Percentiles rank a stretch among this genome's conserved stretches.
phyloP scores from a whole-genome alignment of 768 basidiomycete genomes.

The Termitomyces sp. region DNA sequence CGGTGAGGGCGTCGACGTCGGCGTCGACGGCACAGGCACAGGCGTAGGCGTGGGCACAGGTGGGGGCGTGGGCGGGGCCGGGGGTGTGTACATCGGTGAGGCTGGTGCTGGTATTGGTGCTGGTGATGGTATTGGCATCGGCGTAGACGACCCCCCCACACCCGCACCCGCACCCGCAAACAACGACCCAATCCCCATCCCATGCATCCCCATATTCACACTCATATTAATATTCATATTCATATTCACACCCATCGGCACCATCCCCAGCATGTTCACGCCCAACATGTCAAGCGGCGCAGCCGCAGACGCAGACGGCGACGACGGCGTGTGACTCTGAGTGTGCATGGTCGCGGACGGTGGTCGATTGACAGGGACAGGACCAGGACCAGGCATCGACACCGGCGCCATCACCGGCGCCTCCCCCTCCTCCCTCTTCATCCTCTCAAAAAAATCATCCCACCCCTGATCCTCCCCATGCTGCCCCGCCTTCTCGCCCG shows the following conservation, averaged over 20 bases:
- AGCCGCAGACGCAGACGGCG: not conserved
- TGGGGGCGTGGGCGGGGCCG: not conserved
- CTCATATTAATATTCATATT: slow-evolving; percentile 12
- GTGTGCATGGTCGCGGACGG: too few relatives aligned
- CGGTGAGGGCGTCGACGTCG: not conserved
- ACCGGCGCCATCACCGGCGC: not conserved
- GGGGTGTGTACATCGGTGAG: not conserved
- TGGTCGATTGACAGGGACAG: not conserved
- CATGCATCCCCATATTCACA: not conserved
- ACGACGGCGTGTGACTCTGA: not conserved
- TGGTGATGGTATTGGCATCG: too few relatives aligned
- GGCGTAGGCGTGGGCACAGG: too few relatives aligned
- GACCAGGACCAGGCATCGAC: not conserved
- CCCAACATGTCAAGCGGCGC: not conserved
- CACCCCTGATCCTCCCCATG: slow-evolving; percentile 8
- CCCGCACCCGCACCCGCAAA: not conserved
- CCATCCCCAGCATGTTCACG: not conserved
- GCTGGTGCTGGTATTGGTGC: too few relatives aligned
- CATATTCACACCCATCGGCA: slow-evolving; percentile 1
- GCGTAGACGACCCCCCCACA: not conserved
- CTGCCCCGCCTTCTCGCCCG: not conserved
- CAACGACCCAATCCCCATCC: not conserved
- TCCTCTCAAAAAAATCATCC: slow-evolving; percentile 17
- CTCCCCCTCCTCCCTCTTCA: slow-evolving; percentile 10
- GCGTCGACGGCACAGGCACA: not conserved